Percentiles rank a stretch among this genome's conserved stretches.
These are phyloP conservation scores for Mortierella sp. DNA, from an alignment of 371 early-diverging fungal species.

Conservation along the genomic window DNA sequence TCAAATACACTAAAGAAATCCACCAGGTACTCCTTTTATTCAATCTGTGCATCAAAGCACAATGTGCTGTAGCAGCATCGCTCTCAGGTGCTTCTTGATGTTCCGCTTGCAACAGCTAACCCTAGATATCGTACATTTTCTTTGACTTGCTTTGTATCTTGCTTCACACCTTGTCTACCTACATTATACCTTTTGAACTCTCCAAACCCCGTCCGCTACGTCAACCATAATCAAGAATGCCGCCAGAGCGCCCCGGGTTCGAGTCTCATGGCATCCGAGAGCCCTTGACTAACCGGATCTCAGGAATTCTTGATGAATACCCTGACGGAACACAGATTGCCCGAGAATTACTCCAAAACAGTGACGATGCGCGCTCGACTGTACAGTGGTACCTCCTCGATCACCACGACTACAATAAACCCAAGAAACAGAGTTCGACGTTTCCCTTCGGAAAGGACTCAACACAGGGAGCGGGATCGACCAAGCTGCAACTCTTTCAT, in stretches of 20 bases:
- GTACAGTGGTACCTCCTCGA: slow-evolving; percentile 59
- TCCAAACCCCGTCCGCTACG: no score
- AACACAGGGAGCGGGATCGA: not conserved
- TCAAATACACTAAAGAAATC: no score
- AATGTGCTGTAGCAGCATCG: no score
- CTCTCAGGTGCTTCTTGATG: no score
- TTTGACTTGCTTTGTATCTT: no score
- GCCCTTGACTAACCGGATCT: slow-evolving; percentile 54
- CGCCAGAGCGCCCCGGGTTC: not conserved
- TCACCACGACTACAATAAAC: slow-evolving; percentile 29
- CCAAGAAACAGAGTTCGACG: not conserved
- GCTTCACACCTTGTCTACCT: no score
- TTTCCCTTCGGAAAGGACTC: not conserved
- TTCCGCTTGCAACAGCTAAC: no score
- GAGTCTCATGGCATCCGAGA: slow-evolving; percentile 21
- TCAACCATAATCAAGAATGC: not conserved
- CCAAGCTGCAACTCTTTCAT: slow-evolving; percentile 18
- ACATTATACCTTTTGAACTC: no score
- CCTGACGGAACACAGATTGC: slow-evolving; percentile 61
- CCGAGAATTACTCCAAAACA: slow-evolving; percentile 59
- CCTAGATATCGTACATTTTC: no score
- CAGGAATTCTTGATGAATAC: slow-evolving; percentile 56
- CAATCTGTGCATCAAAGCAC: no score
- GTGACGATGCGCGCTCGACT: slow-evolving; percentile 57
- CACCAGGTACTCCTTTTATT: no score